A percentile compares a stretch with the other conserved stretches of the same genome.
These are phyloP conservation scores for Cymodocea nodosa DNA, from an alignment of 116 monocot genomes.

Conservation along the genomic window DNA sequence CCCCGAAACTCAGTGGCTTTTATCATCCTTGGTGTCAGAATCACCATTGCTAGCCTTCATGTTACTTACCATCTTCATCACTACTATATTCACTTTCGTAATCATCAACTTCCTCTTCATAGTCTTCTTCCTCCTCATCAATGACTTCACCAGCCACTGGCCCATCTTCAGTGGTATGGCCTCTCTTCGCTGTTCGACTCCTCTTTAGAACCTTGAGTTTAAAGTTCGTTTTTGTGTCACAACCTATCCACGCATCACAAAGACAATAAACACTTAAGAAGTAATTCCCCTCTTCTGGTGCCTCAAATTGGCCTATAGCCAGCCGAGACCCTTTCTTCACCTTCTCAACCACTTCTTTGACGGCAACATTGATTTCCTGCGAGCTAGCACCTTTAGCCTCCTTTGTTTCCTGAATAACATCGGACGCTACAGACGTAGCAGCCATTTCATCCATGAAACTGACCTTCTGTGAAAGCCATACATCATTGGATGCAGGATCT, in stretches of 20 bases:
- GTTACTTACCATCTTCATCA: constrained; percentile 42
- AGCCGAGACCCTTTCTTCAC: constrained; percentile 62
- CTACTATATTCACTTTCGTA: constrained; percentile 83
- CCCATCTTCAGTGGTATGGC: constrained; percentile 32
- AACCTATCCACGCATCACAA: constrained; percentile 81
- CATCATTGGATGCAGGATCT: constrained; percentile 50
- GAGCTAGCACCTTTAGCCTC: constrained; percentile 46
- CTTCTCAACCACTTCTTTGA: constrained; percentile 50
- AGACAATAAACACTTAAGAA: constrained; percentile 46
- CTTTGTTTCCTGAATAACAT: constrained; percentile 50
- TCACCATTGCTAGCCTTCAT: constrained; percentile 18
- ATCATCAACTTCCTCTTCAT: constrained; percentile 55
- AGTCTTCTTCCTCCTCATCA: constrained; percentile 66
- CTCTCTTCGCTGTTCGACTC: constrained; percentile 50
- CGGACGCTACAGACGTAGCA: constrained; percentile 52
- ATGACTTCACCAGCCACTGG: constrained; percentile 23
- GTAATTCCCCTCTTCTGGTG: constrained; percentile 61
- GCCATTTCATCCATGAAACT: constrained; percentile 69
- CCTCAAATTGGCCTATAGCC: constrained; percentile 81
- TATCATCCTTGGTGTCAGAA: constrained; percentile 23
- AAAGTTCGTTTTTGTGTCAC: constrained; percentile 46
- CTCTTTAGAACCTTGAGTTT: constrained; percentile 60
- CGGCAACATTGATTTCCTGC: constrained; percentile 46
- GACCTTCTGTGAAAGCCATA: constrained; percentile 90
- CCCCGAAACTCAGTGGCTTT: neutral